A percentile compares a stretch with the other conserved stretches of the same genome.
Evolutionary conservation across 1,284 basidiomycete genomes (phyloP).

Genomic region (Marasmius fiardii): DNA sequence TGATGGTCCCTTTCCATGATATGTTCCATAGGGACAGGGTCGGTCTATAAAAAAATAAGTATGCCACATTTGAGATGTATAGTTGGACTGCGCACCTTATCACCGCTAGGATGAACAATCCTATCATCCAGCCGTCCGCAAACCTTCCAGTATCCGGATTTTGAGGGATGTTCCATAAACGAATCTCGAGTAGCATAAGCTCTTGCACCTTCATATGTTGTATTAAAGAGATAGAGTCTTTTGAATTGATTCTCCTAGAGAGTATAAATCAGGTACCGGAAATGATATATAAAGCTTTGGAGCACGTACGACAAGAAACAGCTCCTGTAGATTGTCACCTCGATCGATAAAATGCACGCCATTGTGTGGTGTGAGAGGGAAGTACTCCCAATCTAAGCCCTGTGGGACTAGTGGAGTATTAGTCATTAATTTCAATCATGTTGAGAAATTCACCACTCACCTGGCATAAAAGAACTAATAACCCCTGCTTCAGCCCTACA

Average conservation of each 20-base stretch:
- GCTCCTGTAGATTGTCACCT: conserved; percentile 13
- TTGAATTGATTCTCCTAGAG: conserved; percentile 6
- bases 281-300: neutral
- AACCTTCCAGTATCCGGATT: conserved; percentile 29
- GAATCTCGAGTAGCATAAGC: conserved; percentile 27
- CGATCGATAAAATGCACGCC: conserved; percentile 1
- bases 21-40: conserved; percentile 27
- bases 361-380: conserved; percentile 8
- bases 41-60: conserved; percentile 21
- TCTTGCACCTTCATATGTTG: neutral
- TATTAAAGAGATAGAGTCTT: neutral
- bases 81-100: conserved; percentile 26
- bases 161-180: conserved; percentile 32
- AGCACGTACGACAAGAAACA: conserved; percentile 8
- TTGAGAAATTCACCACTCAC: conserved; percentile 5
- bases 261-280: neutral
- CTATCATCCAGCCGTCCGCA: conserved; percentile 31
- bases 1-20: conserved; percentile 29
- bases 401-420: neutral
- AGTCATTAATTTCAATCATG: neutral
- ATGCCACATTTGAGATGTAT: neutral
- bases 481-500: conserved; percentile 17
- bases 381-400: conserved; percentile 20
- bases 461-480: conserved; percentile 11
- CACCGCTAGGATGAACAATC: conserved; percentile 36